Percentiles rank a stretch among this genome's conserved stretches.
phyloP scores from a whole-genome alignment of 1,139 yeast genomes.

The Kluyveromyces sp. region DNA sequence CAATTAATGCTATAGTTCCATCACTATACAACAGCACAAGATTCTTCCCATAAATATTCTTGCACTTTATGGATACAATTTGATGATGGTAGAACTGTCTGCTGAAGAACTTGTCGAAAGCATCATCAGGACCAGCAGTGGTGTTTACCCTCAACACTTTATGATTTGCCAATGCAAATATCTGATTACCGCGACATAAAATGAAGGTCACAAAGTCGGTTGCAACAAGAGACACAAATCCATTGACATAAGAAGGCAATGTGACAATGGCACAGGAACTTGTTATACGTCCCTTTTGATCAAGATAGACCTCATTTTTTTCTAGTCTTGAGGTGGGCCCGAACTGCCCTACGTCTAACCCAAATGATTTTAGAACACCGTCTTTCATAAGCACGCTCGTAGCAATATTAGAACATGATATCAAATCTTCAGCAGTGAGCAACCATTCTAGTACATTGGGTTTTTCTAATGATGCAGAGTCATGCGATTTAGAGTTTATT shows the following conservation, averaged over 20 bases:
- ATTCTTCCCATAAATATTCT: slow-evolving; percentile 28
- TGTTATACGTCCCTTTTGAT: slow-evolving; percentile 19
- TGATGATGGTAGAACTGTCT: slow-evolving; percentile 6
- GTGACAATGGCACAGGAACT: slow-evolving; percentile 18
- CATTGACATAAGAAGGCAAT: slow-evolving; percentile 17
- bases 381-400: slow-evolving; percentile 53
- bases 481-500: slow-evolving; percentile 31
- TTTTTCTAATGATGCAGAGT: background rate
- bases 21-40: slow-evolving; percentile 24
- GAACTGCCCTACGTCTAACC: slow-evolving; percentile 81
- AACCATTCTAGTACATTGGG: background rate
- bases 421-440: slow-evolving; percentile 37
- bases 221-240: slow-evolving; percentile 53
- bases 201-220: slow-evolving; percentile 70
- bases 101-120: slow-evolving; percentile 5
- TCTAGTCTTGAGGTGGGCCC: slow-evolving; percentile 34
- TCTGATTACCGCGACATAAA: slow-evolving; percentile 50
- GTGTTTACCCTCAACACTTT: slow-evolving; percentile 47
- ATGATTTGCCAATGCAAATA: slow-evolving; percentile 55
- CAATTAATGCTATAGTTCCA: slow-evolving; percentile 28
- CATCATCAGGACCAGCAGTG: slow-evolving; percentile 31
- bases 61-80: slow-evolving; percentile 26
- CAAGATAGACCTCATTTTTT: slow-evolving; percentile 17
- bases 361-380: slow-evolving; percentile 61
- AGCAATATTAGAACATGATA: slow-evolving; percentile 67